Percentiles rank a stretch among this genome's conserved stretches.
Evolutionary conservation across 371 early-diverging fungal genomes (phyloP).

Genomic region (Apophysomyces variabilis): DNA sequence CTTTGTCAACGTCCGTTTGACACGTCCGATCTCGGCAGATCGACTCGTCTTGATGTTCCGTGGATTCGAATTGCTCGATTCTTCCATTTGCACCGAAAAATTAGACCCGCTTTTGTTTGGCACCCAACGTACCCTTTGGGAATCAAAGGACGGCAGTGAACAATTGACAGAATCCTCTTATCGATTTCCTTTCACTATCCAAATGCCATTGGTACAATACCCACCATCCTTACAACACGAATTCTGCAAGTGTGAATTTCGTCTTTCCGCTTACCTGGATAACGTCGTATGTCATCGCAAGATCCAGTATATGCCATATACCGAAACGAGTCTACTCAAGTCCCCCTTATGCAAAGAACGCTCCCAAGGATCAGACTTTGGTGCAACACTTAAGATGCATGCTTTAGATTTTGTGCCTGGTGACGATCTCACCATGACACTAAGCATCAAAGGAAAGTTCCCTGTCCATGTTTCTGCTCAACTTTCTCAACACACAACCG

Average conservation of each 20-base stretch:
- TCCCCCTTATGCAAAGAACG: slow-evolving; percentile 16
- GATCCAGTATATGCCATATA: slow-evolving; percentile 40
- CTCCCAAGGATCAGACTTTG: slow-evolving; percentile 7
- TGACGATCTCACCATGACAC: slow-evolving; percentile 23
- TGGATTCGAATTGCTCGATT: slow-evolving; percentile 3
- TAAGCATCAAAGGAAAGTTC: background rate
- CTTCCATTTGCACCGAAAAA: slow-evolving; percentile 22
- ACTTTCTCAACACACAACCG: slow-evolving; percentile 12
- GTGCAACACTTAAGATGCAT: slow-evolving; percentile 22
- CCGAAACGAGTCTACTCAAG: slow-evolving; percentile 38
- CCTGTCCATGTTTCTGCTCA: slow-evolving; percentile 3
- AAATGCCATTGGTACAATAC: slow-evolving; percentile 45
- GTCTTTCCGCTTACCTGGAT: slow-evolving; percentile 34
- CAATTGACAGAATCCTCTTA: slow-evolving; percentile 21
- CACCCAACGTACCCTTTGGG: slow-evolving; percentile 42
- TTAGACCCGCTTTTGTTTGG: slow-evolving; percentile 27
- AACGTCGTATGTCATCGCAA: slow-evolving; percentile 13
- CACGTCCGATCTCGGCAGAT: slow-evolving; percentile 19
- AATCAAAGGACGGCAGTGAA: slow-evolving; percentile 22
- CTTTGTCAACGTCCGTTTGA: background rate
- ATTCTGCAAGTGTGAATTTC: slow-evolving; percentile 36
- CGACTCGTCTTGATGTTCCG: slow-evolving; percentile 27
- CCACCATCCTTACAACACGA: slow-evolving; percentile 35
- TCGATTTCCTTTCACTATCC: slow-evolving; percentile 43
- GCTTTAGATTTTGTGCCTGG: slow-evolving; percentile 38